Evolutionary conservation across 352 stramenopile species (phyloP), one percentile per base, ranked within the genome.

Genomic region (Phytophthora agathidicida): DNA sequence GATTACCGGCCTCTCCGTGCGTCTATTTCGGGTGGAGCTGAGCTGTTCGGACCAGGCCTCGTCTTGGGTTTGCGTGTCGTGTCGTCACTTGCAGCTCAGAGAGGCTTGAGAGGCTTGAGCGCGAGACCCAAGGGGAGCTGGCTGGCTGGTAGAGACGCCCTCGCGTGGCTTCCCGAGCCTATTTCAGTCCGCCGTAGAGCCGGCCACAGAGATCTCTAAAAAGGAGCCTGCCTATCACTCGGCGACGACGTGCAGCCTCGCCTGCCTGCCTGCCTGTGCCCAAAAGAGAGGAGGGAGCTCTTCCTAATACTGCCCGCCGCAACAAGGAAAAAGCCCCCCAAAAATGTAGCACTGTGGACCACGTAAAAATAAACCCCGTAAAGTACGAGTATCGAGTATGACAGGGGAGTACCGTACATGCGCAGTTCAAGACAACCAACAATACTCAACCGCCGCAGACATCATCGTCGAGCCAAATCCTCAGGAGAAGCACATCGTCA

Each of bases 271-370:
- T n/a, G n/a, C n/a, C n/a, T n/a, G n/a, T n/a, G n/a, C n/a, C n/a
- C n/a, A n/a, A n/a, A n/a, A n/a, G 19, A 19, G 17, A 26, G 37
- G 37, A 44, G 37, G 37, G 37, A 47, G 16, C 39, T 47, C 31
- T 64, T 72, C 57, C 45, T 68, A 63, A 55, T 62, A 37, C 43
- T 19, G 48, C 38, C 27, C 58, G 58, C 52, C 44, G 44, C 57
- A 71, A 63, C 49, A 68, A 66, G 37, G 50, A 65, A 55, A 60
- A 60, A 33, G 17, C 41, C 58, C 58, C 58, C 41, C 39, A 11
- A 19, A 22, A 8, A n/a, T 24, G 44, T 10, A 32, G 17, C 41
- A 27, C 32, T 26, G n/a, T n/a, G n/a, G n/a, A n/a, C n/a, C n/a
- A n/a, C n/a, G n/a, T n/a, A n/a, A n/a, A n/a, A n/a, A n/a, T n/a